phyloP scores from a whole-genome alignment of 805 yeast species.

The Lipomyces yamadae region DNA sequence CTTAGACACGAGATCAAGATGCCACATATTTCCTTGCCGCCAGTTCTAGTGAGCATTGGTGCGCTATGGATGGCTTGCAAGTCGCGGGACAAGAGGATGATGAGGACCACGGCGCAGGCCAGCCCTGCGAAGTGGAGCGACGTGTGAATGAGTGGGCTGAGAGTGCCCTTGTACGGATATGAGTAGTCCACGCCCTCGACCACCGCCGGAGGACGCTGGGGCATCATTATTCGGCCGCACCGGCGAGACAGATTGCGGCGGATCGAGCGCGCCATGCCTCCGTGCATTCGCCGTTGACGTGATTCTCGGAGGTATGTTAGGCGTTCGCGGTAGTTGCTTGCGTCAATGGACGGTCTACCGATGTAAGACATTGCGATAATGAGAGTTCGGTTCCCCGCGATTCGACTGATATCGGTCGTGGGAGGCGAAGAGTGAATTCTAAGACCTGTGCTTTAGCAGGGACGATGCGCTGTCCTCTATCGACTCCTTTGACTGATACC shows the following conservation, averaged over 20 bases:
- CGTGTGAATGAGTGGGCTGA: neutral
- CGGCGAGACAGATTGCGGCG: neutral
- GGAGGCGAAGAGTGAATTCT: no score
- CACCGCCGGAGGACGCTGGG: neutral
- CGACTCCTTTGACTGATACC: no score
- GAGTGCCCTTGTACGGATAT: neutral
- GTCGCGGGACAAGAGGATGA: slow-evolving; percentile 13
- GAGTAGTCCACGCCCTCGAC: slow-evolving; percentile 3
- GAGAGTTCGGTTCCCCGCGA: neutral
- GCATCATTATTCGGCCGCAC: neutral
- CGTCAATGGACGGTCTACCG: neutral
- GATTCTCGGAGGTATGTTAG: slow-evolving; percentile 5
- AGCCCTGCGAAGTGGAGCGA: slow-evolving; percentile 8
- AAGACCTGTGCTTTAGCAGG: no score
- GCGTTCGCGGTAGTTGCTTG: slow-evolving; percentile 1
- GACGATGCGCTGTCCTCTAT: no score
- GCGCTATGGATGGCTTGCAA: neutral
- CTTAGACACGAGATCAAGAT: slow-evolving; percentile 8
- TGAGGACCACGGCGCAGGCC: slow-evolving; percentile 1
- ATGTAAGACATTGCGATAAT: neutral
- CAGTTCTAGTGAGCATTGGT: neutral
- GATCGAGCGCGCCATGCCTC: neutral
- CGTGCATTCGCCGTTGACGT: slow-evolving; percentile 1
- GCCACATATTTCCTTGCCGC: slow-evolving; percentile 9
- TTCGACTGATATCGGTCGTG: no score